A percentile compares a stretch with the other conserved stretches of the same genome.
Evolutionary conservation across 805 yeast species (phyloP).

Genomic region (Saccharomycopsis amapae): DNA sequence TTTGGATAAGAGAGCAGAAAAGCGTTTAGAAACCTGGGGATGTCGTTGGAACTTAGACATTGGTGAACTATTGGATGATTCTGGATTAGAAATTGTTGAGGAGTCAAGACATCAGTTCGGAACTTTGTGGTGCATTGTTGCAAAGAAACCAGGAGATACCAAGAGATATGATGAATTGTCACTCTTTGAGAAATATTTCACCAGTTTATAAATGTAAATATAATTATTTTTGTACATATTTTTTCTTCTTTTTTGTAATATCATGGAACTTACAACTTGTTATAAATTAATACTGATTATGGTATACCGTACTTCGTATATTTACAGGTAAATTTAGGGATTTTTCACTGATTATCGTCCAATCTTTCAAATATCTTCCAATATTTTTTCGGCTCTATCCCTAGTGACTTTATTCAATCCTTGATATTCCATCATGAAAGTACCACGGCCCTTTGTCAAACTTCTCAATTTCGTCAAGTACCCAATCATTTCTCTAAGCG

Average conservation of each 20-base stretch:
- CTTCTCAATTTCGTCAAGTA: constrained; percentile 72
- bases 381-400: constrained; percentile 35
- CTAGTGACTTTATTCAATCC: constrained; percentile 64
- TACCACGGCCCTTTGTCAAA: constrained; percentile 83
- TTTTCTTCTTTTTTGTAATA: no score
- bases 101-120: constrained; percentile 84
- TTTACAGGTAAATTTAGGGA: no score
- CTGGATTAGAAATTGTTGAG: constrained; percentile 76
- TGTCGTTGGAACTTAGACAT: constrained; percentile 97
- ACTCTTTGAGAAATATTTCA: constrained; percentile 21
- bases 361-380: constrained; percentile 13
- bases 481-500: constrained; percentile 86
- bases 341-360: no score
- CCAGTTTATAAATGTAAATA: not conserved
- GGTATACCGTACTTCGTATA: no score
- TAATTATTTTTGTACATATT: no score
- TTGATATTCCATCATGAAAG: constrained; percentile 67
- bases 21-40: constrained; percentile 87
- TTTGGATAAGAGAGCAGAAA: constrained; percentile 75
- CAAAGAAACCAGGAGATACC: constrained; percentile 66
- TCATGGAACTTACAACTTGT: no score
- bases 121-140: constrained; percentile 81
- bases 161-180: constrained; percentile 27
- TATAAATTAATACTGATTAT: no score
- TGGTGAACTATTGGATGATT: constrained; percentile 74